Percentiles rank a stretch among this genome's conserved stretches.
Conservation (phyloP, 345 rosid species). For the Corchorus capsularis region DNA sequence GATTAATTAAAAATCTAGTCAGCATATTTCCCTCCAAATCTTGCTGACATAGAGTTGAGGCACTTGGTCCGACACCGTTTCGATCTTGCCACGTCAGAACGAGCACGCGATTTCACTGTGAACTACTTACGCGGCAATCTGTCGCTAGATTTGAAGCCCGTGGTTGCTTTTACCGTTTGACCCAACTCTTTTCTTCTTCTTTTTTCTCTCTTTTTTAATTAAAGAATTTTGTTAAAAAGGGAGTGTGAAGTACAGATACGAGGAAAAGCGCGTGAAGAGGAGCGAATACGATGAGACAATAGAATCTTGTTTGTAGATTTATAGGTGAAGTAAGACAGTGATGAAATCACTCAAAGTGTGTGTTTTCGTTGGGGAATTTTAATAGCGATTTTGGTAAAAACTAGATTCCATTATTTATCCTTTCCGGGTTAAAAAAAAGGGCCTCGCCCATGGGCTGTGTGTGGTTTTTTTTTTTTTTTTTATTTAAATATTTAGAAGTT, state of each 20-base stretch:
- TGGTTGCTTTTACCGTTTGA: conserved; percentile 20
- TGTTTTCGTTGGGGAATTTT: neutral
- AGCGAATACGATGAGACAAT: neutral
- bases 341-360: neutral
- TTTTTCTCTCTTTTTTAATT: neutral
- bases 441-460: neutral
- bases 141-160: neutral
- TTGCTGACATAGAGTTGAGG: neutral
- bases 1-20: neutral
- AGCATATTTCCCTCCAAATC: conserved; percentile 48
- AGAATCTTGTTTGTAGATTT: conserved; percentile 19
- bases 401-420: neutral
- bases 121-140: conserved; percentile 24
- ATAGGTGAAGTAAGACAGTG: conserved; percentile 13
- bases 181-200: neutral
- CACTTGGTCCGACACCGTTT: neutral
- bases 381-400: neutral
- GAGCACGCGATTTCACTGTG: neutral
- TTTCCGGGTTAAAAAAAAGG: neutral
- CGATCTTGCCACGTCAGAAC: conserved; percentile 24
- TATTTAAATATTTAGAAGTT: too few relatives aligned
- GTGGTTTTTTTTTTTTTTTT: too few relatives aligned
- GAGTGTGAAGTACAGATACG: neutral
- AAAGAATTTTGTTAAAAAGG: neutral
- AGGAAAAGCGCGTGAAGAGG: conserved; percentile 24